Conservation (phyloP, 352 stramenopile genomes). For the Saprolegnia parasitica region DNA sequence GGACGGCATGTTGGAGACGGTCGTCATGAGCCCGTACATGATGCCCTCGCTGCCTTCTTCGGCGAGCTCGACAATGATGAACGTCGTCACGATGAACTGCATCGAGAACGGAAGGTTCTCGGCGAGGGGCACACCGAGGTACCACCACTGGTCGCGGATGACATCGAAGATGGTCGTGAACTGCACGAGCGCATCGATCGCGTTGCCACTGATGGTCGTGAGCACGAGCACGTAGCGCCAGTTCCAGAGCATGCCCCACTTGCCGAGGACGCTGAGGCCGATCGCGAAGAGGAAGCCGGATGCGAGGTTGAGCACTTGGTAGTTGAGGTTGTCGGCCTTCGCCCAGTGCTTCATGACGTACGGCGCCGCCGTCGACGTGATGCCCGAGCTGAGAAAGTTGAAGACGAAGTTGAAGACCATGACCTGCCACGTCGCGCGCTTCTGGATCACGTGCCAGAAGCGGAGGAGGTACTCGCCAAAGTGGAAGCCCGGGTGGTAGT, state of each 20-base stretch:
- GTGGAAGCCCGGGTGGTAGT: constrained; percentile 1
- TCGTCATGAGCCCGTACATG: constrained; percentile 38
- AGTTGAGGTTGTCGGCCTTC: constrained; percentile 45
- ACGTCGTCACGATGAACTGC: constrained; percentile 33
- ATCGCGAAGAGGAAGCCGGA: constrained; percentile 43
- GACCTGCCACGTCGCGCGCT: constrained; percentile 67
- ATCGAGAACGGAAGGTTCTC: constrained; percentile 46
- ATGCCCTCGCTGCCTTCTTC: constrained; percentile 38
- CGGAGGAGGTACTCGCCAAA: constrained; percentile 1
- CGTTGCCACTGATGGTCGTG: constrained; percentile 35
- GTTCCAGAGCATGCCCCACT: constrained; percentile 46
- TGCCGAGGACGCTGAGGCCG: constrained; percentile 39
- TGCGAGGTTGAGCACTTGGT: constrained; percentile 41
- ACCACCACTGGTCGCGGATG: constrained; percentile 45
- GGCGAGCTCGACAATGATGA: constrained; percentile 36
- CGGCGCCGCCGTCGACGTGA: constrained; percentile 34
- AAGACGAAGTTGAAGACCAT: constrained; percentile 56
- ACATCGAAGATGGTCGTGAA: constrained; percentile 56
- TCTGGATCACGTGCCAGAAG: constrained; percentile 41
- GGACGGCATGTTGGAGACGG: constrained; percentile 32
- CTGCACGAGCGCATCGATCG: constrained; percentile 42
- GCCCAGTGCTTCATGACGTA: constrained; percentile 62
- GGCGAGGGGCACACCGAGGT: constrained; percentile 44
- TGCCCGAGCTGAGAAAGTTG: constrained; percentile 46
- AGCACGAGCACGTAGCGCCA: constrained; percentile 46